These are phyloP conservation scores for Mycena belliarum DNA, from an alignment of 768 basidiomycete species.

Conservation along the genomic window DNA sequence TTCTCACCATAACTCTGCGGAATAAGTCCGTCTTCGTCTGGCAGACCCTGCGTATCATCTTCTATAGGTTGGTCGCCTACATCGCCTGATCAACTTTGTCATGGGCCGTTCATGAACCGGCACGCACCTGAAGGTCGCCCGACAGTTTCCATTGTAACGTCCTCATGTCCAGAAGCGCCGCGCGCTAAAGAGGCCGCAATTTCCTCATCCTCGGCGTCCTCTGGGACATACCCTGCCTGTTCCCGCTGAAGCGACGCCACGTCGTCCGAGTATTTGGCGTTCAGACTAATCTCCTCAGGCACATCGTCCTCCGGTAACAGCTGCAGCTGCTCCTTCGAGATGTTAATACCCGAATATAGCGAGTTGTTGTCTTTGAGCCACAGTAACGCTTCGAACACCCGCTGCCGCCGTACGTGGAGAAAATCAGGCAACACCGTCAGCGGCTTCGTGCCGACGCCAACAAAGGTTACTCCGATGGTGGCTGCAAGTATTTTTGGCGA, in stretches of 20 bases:
- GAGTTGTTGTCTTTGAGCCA: conserved; percentile 36
- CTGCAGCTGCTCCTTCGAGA: conserved; percentile 20
- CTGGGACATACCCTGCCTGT: conserved; percentile 33
- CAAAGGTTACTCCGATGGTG: conserved; percentile 32
- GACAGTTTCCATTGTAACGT: too few species aligned
- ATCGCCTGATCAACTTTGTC: too few species aligned
- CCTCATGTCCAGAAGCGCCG: too few species aligned
- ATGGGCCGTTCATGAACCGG: too few species aligned
- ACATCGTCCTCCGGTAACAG: conserved; percentile 34
- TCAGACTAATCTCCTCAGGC: conserved; percentile 28
- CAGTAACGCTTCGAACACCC: conserved; percentile 25
- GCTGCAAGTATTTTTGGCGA: conserved; percentile 25
- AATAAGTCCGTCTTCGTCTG: too few species aligned
- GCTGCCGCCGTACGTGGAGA: conserved; percentile 26
- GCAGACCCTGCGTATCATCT: too few species aligned
- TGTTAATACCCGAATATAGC: conserved; percentile 26
- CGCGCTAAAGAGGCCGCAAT: too few species aligned
- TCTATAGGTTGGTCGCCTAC: too few species aligned
- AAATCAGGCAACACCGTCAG: conserved; percentile 21
- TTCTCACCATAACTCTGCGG: too few species aligned
- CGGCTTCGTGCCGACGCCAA: conserved; percentile 27
- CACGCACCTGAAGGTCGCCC: too few species aligned
- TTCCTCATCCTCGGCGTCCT: too few species aligned
- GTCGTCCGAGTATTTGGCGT: too few species aligned
- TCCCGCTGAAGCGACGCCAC: conserved; percentile 27